phyloP scores from a whole-genome alignment of 1,139 yeast genomes.

The Geotrichum phurueaensis region DNA sequence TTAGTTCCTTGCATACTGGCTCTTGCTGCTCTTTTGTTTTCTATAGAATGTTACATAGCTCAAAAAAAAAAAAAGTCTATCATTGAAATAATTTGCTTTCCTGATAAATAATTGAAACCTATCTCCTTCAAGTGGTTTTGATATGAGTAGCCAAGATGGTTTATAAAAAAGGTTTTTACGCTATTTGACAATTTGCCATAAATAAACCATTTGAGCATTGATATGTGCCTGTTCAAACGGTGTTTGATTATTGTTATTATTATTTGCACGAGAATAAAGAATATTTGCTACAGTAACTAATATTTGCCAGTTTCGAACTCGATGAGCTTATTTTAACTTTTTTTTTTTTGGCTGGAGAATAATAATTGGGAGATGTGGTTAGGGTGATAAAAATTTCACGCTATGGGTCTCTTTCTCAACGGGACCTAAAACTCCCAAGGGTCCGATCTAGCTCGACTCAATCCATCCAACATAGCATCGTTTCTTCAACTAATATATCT shows the following conservation, averaged over 20 bases:
- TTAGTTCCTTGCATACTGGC: neutral
- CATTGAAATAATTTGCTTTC: neutral
- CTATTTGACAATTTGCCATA: too few relatives aligned
- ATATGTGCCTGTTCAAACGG: too few relatives aligned
- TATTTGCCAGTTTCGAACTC: neutral
- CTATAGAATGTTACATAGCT: neutral
- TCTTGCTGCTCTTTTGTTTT: neutral
- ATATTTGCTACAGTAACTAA: neutral
- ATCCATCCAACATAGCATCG: neutral
- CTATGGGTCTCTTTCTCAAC: neutral
- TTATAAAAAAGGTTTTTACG: too few relatives aligned
- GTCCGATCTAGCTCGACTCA: neutral
- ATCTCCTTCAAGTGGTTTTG: neutral
- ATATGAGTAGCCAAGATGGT: too few relatives aligned
- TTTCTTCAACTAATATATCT: neutral
- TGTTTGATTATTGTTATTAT: too few relatives aligned
- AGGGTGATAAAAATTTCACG: neutral
- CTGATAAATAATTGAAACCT: neutral
- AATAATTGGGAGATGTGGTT: neutral
- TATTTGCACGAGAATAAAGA: too few relatives aligned
- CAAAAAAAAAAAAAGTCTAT: neutral
- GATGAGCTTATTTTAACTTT: neutral
- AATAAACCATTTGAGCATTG: too few relatives aligned
- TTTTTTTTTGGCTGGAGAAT: neutral
- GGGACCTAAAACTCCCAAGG: neutral